Percentiles rank a stretch among this genome's conserved stretches.
phyloP scores from a whole-genome alignment of 2,329 filamentous ascomycete species.

The Trichoderma atrobrunneum region DNA sequence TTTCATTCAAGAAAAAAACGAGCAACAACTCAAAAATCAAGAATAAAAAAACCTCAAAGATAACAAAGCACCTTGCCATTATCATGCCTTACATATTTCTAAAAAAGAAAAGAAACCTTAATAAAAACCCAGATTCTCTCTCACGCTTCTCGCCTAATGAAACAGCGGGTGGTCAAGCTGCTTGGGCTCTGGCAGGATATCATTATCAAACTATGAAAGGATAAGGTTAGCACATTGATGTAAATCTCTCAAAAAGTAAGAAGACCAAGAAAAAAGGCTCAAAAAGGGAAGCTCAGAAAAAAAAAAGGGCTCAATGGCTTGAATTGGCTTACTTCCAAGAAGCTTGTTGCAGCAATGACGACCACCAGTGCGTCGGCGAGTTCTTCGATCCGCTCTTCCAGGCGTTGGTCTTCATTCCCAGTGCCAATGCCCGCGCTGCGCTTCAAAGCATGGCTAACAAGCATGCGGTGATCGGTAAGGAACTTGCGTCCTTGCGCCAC shows the following conservation, averaged over 20 bases:
- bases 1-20: slow-evolving; percentile 1
- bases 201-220: slow-evolving; percentile 40
- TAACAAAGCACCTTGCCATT: neutral
- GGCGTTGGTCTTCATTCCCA: slow-evolving; percentile 35
- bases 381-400: slow-evolving; percentile 66
- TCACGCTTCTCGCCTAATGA: slow-evolving; percentile 27
- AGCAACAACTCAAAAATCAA: neutral
- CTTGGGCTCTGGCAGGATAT: slow-evolving; percentile 34
- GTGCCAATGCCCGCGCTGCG: slow-evolving; percentile 74
- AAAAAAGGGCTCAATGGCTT: neutral
- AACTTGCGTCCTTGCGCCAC: slow-evolving; percentile 77
- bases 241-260: neutral
- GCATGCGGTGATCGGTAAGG: slow-evolving; percentile 74
- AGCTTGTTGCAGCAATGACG: slow-evolving; percentile 77
- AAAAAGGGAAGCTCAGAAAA: neutral
- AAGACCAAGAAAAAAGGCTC: neutral
- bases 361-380: slow-evolving; percentile 83
- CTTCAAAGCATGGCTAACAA: slow-evolving; percentile 88
- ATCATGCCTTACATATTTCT: slow-evolving; percentile 6
- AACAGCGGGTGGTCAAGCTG: slow-evolving; percentile 38
- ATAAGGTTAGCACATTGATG: neutral
- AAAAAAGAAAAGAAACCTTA: neutral
- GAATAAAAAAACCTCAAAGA: neutral
- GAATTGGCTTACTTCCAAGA: slow-evolving; percentile 69
- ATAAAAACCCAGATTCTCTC: neutral